phyloP scores from a whole-genome alignment of 805 yeast genomes.

The Hanseniaspora singularis region DNA sequence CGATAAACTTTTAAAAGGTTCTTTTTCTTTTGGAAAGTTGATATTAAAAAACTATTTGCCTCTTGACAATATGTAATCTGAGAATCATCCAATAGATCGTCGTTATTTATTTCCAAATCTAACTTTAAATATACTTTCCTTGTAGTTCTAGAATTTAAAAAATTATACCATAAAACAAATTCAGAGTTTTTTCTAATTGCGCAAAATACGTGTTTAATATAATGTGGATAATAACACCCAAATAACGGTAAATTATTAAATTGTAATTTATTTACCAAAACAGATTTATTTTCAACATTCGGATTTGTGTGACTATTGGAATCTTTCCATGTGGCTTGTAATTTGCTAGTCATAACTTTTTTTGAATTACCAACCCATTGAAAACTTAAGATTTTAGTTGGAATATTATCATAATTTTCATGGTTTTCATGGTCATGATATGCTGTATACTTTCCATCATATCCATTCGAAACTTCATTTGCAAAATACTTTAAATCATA shows the following conservation, averaged over 20 bases:
- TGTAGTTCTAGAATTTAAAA: conserved; percentile 30
- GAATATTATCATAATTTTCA: conserved; percentile 32
- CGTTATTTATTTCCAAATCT: conserved; percentile 22
- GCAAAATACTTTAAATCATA: conserved; percentile 23
- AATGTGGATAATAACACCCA: conserved; percentile 30
- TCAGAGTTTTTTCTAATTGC: conserved; percentile 29
- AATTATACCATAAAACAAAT: conserved; percentile 31
- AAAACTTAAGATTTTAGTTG: conserved; percentile 33
- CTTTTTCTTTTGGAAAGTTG: conserved; percentile 24
- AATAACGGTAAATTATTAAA: conserved; percentile 27
- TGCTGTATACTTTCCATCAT: conserved; percentile 3
- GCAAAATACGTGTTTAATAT: conserved; percentile 29
- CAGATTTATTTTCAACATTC: background rate
- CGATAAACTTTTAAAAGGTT: conserved; percentile 25
- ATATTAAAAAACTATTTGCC: conserved; percentile 25
- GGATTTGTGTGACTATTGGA: background rate
- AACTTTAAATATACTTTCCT: conserved; percentile 28
- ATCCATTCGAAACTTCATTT: conserved; percentile 20
- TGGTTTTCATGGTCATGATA: too few relatives aligned
- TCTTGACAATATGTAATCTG: conserved; percentile 27
- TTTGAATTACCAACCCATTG: conserved; percentile 33
- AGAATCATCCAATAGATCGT: conserved; percentile 27
- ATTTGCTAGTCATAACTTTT: conserved; percentile 22
- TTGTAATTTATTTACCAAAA: conserved; percentile 23
- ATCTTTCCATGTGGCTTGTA: conserved; percentile 12